Percentiles rank a stretch among this genome's conserved stretches.
Evolutionary conservation across 495 filamentous ascomycete species (phyloP).

Genomic region (Xanthoparmelia taractica): DNA sequence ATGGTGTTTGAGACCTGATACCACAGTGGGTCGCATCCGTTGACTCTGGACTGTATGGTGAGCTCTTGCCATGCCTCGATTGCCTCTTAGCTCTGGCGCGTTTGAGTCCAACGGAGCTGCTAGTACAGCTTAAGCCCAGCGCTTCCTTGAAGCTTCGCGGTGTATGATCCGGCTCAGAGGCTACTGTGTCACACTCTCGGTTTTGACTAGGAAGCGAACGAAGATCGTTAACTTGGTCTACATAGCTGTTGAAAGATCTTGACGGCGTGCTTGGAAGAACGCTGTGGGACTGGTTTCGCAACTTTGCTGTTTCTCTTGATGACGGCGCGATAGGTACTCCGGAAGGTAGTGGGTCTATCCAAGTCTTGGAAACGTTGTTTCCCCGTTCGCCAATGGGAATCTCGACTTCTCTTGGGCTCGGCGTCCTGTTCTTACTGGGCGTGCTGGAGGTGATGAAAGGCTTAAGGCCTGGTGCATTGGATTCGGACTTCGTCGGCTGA

Average conservation of each 20-base stretch:
- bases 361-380: conserved; percentile 29
- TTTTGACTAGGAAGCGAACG: conserved; percentile 24
- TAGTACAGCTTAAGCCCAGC: conserved; percentile 24
- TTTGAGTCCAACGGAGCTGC: conserved; percentile 39
- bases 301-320: conserved; percentile 17
- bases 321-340: neutral
- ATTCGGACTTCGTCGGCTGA: conserved; percentile 9
- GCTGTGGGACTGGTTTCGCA: conserved; percentile 4
- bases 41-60: conserved; percentile 23
- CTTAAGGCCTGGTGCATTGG: conserved; percentile 12
- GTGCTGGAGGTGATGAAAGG: conserved; percentile 33
- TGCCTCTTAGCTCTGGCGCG: conserved; percentile 49
- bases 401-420: conserved; percentile 51
- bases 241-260: conserved; percentile 16
- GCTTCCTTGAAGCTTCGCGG: conserved; percentile 28
- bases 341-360: conserved; percentile 18
- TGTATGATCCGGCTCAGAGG: conserved; percentile 15
- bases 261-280: neutral
- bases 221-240: conserved; percentile 24
- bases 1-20: neutral
- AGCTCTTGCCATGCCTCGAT: conserved; percentile 39
- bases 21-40: neutral
- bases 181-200: neutral
- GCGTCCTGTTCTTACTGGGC: conserved; percentile 37
- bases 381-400: conserved; percentile 70